These are phyloP conservation scores for Candida glaebosa DNA, from an alignment of 805 yeast genomes.

Conservation along the genomic window DNA sequence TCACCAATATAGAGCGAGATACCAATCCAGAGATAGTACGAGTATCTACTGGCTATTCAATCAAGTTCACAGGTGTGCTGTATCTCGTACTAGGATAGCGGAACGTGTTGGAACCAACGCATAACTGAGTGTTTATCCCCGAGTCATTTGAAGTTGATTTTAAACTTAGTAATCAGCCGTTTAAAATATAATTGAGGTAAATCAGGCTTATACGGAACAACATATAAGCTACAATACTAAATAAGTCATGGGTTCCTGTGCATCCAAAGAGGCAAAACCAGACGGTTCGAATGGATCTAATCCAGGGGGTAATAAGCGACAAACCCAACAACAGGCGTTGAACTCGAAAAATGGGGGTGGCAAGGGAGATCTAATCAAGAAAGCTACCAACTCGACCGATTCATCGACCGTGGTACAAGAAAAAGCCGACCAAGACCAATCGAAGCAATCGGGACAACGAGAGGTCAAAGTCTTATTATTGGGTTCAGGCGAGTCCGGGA, in stretches of 20 bases:
- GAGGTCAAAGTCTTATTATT: slow-evolving; percentile 72
- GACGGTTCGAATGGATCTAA: slow-evolving; percentile 1
- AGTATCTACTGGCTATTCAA: not conserved
- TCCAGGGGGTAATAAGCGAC: slow-evolving; percentile 11
- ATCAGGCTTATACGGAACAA: not conserved
- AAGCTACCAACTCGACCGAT: slow-evolving; percentile 5
- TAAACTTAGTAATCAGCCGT: not conserved
- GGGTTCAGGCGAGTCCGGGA: slow-evolving; percentile 89
- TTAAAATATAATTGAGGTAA: not conserved
- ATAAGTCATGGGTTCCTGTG: slow-evolving; percentile 21
- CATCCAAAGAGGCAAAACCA: slow-evolving; percentile 16
- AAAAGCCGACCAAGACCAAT: slow-evolving; percentile 8
- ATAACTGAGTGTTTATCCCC: not conserved
- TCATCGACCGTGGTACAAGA: slow-evolving; percentile 7
- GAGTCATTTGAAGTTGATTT: not conserved
- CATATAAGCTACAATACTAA: not conserved
- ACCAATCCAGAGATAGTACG: not conserved
- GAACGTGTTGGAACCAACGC: not conserved
- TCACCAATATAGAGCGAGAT: not conserved
- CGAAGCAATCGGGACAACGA: slow-evolving; percentile 14
- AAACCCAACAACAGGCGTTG: slow-evolving; percentile 15
- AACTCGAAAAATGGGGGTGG: slow-evolving; percentile 4
- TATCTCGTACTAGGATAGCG: not conserved
- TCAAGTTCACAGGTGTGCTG: not conserved
- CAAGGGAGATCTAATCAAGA: not conserved